Percentiles rank a stretch among this genome's conserved stretches.
Evolutionary conservation across 2,329 filamentous ascomycete genomes (phyloP).

Genomic region (Fusarium chaquense): DNA sequence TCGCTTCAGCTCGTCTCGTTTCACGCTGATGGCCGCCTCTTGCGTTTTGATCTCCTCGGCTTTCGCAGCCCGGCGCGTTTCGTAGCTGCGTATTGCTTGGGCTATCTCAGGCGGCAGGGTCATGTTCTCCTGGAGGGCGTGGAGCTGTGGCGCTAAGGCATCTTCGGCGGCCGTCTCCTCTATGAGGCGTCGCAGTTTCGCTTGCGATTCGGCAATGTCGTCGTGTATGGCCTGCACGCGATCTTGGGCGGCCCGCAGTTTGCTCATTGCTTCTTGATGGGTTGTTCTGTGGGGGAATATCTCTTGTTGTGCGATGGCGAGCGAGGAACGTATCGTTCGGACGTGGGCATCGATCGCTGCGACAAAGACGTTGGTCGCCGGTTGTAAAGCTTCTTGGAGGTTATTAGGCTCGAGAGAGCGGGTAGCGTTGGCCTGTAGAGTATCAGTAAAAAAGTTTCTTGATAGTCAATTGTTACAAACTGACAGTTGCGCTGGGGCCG

Average conservation of each 20-base stretch:
- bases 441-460: neutral
- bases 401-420: constrained; percentile 41
- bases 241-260: constrained; percentile 39
- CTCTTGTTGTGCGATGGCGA: constrained; percentile 43
- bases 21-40: constrained; percentile 38
- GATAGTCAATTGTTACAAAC: constrained; percentile 2
- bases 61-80: constrained; percentile 43
- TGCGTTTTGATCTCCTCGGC: constrained; percentile 46
- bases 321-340: constrained; percentile 41
- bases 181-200: constrained; percentile 35
- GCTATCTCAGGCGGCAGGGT: constrained; percentile 46
- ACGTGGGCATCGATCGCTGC: constrained; percentile 44
- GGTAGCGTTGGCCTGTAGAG: constrained; percentile 28
- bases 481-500: constrained; percentile 32
- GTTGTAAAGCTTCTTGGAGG: constrained; percentile 42
- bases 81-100: constrained; percentile 46
- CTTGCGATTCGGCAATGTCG: constrained; percentile 37
- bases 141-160: constrained; percentile 44
- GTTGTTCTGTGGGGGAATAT: constrained; percentile 47
- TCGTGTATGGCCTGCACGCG: constrained; percentile 39
- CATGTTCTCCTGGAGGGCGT: constrained; percentile 47
- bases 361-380: constrained; percentile 37
- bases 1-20: constrained; percentile 36
- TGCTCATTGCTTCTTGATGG: constrained; percentile 44
- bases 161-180: constrained; percentile 46